These are phyloP conservation scores for Exophiala sideris DNA, from an alignment of 2,329 filamentous ascomycete species.

Conservation along the genomic window DNA sequence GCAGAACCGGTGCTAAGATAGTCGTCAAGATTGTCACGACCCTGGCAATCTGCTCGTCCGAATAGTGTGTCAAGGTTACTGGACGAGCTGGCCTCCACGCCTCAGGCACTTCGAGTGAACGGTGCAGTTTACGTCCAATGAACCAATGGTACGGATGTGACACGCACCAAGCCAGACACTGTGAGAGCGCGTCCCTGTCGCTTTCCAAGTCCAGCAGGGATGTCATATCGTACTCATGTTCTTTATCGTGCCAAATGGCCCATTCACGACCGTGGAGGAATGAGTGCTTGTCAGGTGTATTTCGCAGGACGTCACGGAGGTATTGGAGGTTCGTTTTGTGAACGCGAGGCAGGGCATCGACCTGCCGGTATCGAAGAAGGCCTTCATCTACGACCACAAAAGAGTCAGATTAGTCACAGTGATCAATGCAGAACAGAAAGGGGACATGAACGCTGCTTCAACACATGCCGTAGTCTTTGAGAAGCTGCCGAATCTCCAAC, in stretches of 20 bases:
- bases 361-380: not conserved
- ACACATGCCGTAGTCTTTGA: conserved; percentile 2
- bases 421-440: not conserved
- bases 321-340: conserved; percentile 1
- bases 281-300: too few relatives aligned
- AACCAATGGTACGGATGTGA: conserved; percentile 1
- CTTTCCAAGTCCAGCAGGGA: not conserved
- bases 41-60: not conserved
- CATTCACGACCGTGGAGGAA: not conserved
- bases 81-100: conserved; percentile 1
- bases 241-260: not conserved
- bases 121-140: not conserved
- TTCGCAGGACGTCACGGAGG: not conserved
- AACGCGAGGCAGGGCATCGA: conserved; percentile 4
- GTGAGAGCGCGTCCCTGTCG: conserved; percentile 3
- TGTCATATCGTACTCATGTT: conserved; percentile 10
- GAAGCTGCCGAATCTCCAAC: not conserved
- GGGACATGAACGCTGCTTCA: not conserved
- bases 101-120: not conserved
- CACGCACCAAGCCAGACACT: conserved; percentile 3
- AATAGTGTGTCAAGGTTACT: not conserved
- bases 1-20: conserved; percentile 31
- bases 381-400: not conserved
- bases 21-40: conserved; percentile 27
- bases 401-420: not conserved